These are phyloP conservation scores for Herpetomonas muscarum DNA, from an alignment of 208 protist species.

Conservation along the genomic window DNA sequence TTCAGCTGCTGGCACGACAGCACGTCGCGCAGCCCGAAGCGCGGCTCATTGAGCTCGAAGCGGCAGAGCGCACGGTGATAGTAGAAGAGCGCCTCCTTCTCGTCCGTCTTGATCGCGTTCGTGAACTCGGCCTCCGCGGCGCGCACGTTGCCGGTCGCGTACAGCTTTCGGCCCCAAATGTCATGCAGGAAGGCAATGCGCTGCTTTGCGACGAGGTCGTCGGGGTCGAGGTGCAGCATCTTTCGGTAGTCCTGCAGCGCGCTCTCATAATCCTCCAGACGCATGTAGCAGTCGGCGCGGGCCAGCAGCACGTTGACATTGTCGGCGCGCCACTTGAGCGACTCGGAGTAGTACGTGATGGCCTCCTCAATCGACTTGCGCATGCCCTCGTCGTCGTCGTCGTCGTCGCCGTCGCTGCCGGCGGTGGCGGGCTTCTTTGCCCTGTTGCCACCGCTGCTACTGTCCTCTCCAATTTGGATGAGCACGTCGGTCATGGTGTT, in stretches of 20 bases:
- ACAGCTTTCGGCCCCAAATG: conserved; percentile 73
- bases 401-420: conserved; percentile 31
- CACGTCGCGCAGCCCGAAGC: conserved; percentile 81
- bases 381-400: not conserved
- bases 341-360: conserved; percentile 84
- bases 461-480: conserved; percentile 51
- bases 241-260: conserved; percentile 70
- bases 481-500: conserved; percentile 82
- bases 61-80: conserved; percentile 79
- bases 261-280: conserved; percentile 69
- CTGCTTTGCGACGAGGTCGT: conserved; percentile 35
- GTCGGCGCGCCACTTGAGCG: conserved; percentile 79
- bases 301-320: conserved; percentile 82
- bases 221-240: conserved; percentile 53
- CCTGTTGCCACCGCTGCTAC: not conserved
- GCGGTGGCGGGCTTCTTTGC: conserved; percentile 14
- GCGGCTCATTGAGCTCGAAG: conserved; percentile 71
- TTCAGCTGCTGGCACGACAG: conserved; percentile 76
- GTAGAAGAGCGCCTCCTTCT: conserved; percentile 71
- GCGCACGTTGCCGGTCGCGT: conserved; percentile 29
- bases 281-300: conserved; percentile 82
- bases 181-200: conserved; percentile 82
- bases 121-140: conserved; percentile 84
- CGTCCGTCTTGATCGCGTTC: conserved; percentile 70
- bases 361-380: conserved; percentile 39